These are phyloP conservation scores for Fusarium coffeatum DNA, from an alignment of 2,329 filamentous ascomycete genomes.

Conservation along the genomic window DNA sequence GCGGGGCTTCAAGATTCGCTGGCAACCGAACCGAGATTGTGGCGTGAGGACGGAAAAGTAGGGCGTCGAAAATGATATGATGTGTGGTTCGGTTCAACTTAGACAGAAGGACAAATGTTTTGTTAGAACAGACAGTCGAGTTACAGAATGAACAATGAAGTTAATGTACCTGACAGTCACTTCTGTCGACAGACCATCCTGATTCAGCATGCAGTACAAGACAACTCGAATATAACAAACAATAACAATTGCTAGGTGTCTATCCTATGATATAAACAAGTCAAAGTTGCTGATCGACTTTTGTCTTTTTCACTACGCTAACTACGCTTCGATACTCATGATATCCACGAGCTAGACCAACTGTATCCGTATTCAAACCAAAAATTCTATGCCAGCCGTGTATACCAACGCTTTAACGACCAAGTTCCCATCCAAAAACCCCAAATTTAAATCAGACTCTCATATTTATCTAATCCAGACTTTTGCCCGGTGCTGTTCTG, in stretches of 20 bases:
- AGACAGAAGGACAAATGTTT: not conserved
- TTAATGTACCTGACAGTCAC: not conserved
- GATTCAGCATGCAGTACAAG: not conserved
- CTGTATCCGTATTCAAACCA: constrained; percentile 9
- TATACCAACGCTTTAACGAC: constrained; percentile 6
- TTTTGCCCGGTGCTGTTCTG: constrained; percentile 51
- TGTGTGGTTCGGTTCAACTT: not conserved
- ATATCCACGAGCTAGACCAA: not conserved
- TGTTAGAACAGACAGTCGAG: not conserved
- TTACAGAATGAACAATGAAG: not conserved
- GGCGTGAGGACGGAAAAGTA: not conserved
- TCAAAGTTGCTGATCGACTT: not conserved
- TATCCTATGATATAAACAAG: not conserved
- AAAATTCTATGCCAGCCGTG: constrained; percentile 9
- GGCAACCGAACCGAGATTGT: constrained; percentile 7
- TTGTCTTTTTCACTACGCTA: not conserved
- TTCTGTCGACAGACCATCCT: not conserved
- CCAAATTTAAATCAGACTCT: constrained; percentile 67
- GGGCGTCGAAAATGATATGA: constrained; percentile 7
- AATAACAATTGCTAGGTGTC: not conserved
- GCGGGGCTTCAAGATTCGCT: constrained; percentile 8
- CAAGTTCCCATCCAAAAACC: not conserved
- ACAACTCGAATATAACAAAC: not conserved
- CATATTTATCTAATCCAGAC: constrained; percentile 74
- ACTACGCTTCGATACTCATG: not conserved